A percentile compares a stretch with the other conserved stretches of the same genome.
phyloP scores from a whole-genome alignment of 306 rosid species.

The Casuarina glauca region DNA sequence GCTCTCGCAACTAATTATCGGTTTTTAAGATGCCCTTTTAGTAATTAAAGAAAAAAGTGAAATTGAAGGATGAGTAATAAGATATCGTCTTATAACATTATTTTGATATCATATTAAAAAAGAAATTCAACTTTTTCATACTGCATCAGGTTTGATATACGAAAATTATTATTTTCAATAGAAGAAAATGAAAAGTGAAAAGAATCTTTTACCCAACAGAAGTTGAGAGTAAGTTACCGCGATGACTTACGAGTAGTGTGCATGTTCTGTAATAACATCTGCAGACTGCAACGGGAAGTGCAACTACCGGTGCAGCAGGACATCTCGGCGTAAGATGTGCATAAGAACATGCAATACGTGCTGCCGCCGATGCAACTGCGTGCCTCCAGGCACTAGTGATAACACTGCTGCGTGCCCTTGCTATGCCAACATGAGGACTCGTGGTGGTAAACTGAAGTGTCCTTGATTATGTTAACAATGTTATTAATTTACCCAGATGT shows the following conservation, averaged over 20 bases:
- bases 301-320: slow-evolving; percentile 35
- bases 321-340: slow-evolving; percentile 29
- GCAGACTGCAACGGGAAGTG: slow-evolving; percentile 38
- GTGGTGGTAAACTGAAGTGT: slow-evolving; percentile 40
- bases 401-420: slow-evolving; percentile 37
- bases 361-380: slow-evolving; percentile 41
- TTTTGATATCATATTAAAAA: no score
- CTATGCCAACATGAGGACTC: slow-evolving; percentile 37
- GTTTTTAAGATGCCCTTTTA: not conserved
- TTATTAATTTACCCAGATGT: no score
- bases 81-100: no score
- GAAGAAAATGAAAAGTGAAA: no score
- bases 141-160: no score
- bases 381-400: slow-evolving; percentile 43
- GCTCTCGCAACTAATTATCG: not conserved
- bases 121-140: no score
- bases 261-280: not conserved
- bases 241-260: not conserved
- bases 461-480: slow-evolving; percentile 11
- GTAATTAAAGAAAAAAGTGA: no score
- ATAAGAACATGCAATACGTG: slow-evolving; percentile 41
- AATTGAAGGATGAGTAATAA: no score
- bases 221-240: not conserved
- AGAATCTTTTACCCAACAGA: not conserved
- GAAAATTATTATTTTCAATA: no score